phyloP scores from a whole-genome alignment of 345 rosid genomes.

The Brassica cretica region DNA sequence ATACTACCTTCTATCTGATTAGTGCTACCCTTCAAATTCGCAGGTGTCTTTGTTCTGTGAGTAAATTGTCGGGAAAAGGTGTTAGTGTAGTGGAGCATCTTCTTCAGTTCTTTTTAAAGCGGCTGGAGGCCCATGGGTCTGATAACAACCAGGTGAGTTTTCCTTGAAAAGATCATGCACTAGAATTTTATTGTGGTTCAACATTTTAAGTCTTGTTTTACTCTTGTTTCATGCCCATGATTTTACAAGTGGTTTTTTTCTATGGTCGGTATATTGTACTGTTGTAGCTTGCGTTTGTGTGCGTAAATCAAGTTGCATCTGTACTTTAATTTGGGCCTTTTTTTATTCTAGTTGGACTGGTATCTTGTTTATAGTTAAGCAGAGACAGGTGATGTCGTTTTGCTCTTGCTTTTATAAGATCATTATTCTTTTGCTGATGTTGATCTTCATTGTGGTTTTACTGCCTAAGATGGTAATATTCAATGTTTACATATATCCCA shows the following conservation, averaged over 20 bases:
- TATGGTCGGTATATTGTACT: conserved; percentile 11
- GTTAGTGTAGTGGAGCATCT: conserved; percentile 77
- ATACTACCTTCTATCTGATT: conserved; percentile 17
- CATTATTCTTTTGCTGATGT: background rate
- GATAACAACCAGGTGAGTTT: conserved; percentile 84
- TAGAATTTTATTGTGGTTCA: background rate
- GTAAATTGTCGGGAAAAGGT: conserved; percentile 73
- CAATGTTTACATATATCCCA: background rate
- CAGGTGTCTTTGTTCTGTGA: conserved; percentile 94
- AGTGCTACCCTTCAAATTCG: conserved; percentile 21
- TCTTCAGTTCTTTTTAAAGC: conserved; percentile 81
- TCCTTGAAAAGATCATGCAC: conserved; percentile 14
- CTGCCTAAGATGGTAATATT: conserved; percentile 4
- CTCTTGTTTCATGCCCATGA: conserved; percentile 8
- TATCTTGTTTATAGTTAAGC: conserved; percentile 3
- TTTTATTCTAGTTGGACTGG: conserved; percentile 12
- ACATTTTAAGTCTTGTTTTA: conserved; percentile 4
- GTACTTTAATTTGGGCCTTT: background rate
- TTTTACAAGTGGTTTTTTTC: conserved; percentile 10
- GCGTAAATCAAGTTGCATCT: conserved; percentile 13
- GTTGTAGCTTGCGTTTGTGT: conserved; percentile 27
- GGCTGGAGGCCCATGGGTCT: conserved; percentile 67
- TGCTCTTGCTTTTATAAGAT: conserved; percentile 18
- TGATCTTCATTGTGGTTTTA: conserved; percentile 8
- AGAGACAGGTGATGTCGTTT: conserved; percentile 12